phyloP scores from a whole-genome alignment of 257 asterid genomes.

The Capsicum rhomboideum region DNA sequence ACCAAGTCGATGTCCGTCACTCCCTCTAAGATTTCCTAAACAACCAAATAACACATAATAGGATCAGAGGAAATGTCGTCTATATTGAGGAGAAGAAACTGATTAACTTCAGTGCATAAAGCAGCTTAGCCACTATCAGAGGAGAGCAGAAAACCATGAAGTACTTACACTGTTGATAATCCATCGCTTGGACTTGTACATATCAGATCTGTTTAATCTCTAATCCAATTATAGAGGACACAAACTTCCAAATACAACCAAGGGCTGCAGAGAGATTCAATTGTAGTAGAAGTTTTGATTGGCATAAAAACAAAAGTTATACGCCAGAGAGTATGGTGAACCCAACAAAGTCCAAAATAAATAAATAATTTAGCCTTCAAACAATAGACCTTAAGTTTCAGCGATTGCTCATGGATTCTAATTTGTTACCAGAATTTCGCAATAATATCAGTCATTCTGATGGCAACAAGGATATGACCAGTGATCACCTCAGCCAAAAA shows the following conservation, averaged over 20 bases:
- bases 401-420: neutral
- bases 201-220: constrained; percentile 11
- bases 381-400: neutral
- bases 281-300: neutral
- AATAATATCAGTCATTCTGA: neutral
- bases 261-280: neutral
- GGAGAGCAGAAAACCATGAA: neutral
- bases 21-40: constrained; percentile 82
- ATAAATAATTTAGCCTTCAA: neutral
- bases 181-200: constrained; percentile 16
- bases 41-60: constrained; percentile 2
- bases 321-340: neutral
- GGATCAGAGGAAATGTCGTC: neutral
- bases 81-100: neutral
- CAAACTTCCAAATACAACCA: constrained; percentile 9
- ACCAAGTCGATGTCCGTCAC: constrained; percentile 86
- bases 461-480: neutral
- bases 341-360: neutral
- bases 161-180: constrained; percentile 10
- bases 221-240: constrained; percentile 8
- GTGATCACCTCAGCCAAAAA: neutral
- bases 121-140: neutral
- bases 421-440: neutral
- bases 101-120: neutral
- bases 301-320: neutral